Conservation (phyloP, 179 eudicot species). For the Beta lomatogona region DNA sequence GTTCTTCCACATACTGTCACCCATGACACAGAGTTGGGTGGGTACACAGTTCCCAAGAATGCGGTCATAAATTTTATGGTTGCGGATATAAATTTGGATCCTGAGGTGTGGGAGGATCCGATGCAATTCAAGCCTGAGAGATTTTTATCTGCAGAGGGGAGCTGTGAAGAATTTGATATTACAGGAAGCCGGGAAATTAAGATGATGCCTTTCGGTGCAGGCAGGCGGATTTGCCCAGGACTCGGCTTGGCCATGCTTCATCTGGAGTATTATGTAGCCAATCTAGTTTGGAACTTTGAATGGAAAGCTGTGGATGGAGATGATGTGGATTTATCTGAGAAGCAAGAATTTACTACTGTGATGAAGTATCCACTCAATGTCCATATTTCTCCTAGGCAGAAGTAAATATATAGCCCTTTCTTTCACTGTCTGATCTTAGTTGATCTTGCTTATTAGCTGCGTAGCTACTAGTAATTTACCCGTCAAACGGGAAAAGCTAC, state of each 20-base stretch:
- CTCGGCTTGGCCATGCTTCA: constrained; percentile 24
- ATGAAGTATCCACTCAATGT: constrained; percentile 30
- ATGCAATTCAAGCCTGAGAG: constrained; percentile 30
- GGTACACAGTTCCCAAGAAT: constrained; percentile 24
- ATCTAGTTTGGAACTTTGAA: constrained; percentile 27
- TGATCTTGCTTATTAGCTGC: neutral
- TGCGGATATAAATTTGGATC: constrained; percentile 28
- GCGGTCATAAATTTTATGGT: constrained; percentile 25
- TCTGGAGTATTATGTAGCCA: constrained; percentile 31
- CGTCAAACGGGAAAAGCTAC: neutral
- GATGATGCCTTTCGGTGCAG: constrained; percentile 34
- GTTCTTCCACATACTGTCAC: constrained; percentile 27
- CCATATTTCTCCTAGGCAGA: constrained; percentile 17
- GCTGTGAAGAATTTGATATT: constrained; percentile 20
- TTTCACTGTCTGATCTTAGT: neutral
- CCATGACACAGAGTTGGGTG: constrained; percentile 26
- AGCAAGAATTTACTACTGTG: constrained; percentile 27
- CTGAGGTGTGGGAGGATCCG: constrained; percentile 32
- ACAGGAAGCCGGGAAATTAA: constrained; percentile 30
- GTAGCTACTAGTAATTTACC: neutral
- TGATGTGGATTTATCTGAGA: constrained; percentile 28
- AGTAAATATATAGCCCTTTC: neutral
- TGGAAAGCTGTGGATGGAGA: constrained; percentile 22
- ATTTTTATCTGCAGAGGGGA: constrained; percentile 8
- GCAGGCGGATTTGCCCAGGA: constrained; percentile 32